Base-by-base conservation (phyloP, 768 basidiomycete species). In the Imleria badia region DNA sequence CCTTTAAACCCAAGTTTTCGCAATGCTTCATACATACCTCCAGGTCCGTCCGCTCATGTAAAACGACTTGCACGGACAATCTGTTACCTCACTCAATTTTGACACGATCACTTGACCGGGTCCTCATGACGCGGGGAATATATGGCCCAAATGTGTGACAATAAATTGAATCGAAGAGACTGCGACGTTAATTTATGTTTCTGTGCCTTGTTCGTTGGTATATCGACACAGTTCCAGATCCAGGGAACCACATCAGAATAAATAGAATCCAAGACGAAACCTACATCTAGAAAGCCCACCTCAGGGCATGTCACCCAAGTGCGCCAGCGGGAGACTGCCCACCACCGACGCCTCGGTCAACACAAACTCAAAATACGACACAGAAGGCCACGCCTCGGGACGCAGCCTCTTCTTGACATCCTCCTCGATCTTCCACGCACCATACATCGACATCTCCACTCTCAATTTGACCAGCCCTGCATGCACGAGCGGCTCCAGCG, bases 331-430 rank as follows among this genome's bases (percentile, higher is more conserved):
- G 26, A 45, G 39, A 17, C 13, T 33, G 9, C 34, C 48, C 26
- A 47, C 38, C 20, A 11, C 36, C 33, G 43, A 58, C 1, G 47
- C 51, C 31, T 59, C 58, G 23, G 19, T 59, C 58, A 58, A 50
- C 39, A 45, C 33, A 31, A 60, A 58, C 31, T 58, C 59, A n/a
- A 53, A 60, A 38, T 34, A 34, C 13, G 35, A 31, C 34, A 60
- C 17, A 0, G 52, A 53, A 40, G 52, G 59, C 59, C 59, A 60
- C 7, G 51, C 48, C 39, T 59, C 59, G 0, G 39, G 34, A 13
- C 34, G 40, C 14, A 60, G 17, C 52, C n/a, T 54, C 41, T 15
- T 41, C 40, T 41, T 54, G 43, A 60, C 38, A 20, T 43, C 52
- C 34, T 59, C 52, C 17, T 45, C 52, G 8, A 54, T 47, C 29